Conservation (phyloP, 202 grass and related monocot genomes). For the Elaeis oleifera region DNA sequence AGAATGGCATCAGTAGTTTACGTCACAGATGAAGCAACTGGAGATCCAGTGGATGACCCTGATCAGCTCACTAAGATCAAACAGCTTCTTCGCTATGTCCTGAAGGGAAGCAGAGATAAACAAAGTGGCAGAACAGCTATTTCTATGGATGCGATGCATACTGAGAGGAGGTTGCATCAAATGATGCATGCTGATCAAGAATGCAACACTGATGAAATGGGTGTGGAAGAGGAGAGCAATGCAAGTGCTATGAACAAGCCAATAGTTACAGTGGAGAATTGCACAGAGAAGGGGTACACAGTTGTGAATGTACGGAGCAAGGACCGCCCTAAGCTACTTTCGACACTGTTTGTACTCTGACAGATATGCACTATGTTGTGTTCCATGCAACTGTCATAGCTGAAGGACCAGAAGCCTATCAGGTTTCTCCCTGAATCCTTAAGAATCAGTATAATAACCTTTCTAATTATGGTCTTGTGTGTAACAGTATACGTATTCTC, state of each 20-base stretch:
- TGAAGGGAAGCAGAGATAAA: slow-evolving; percentile 52
- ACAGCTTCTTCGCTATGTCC: slow-evolving; percentile 58
- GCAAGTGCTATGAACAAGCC: slow-evolving; percentile 9
- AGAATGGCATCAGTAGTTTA: slow-evolving; percentile 80
- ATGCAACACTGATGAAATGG: not conserved
- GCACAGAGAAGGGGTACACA: slow-evolving; percentile 70
- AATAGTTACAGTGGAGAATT: slow-evolving; percentile 53
- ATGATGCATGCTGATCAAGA: slow-evolving; percentile 64
- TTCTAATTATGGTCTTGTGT: not conserved
- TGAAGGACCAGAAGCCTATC: slow-evolving; percentile 84
- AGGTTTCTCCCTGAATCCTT: slow-evolving; percentile 39
- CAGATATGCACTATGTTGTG: slow-evolving; percentile 91
- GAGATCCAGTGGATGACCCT: slow-evolving; percentile 40
- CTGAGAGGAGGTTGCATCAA: slow-evolving; percentile 73
- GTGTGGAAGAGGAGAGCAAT: not conserved
- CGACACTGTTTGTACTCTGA: slow-evolving; percentile 91
- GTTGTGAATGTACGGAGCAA: slow-evolving; percentile 74
- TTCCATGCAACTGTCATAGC: slow-evolving; percentile 93
- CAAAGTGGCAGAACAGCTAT: slow-evolving; percentile 40
- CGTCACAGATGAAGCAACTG: slow-evolving; percentile 57
- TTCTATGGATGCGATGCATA: slow-evolving; percentile 29
- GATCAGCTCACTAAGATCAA: slow-evolving; percentile 43
- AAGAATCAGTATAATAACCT: not conserved
- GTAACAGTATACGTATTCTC: no score
- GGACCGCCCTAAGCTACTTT: slow-evolving; percentile 73